phyloP scores from a whole-genome alignment of 495 filamentous ascomycete species.

The Ascodesmis nigricans region DNA sequence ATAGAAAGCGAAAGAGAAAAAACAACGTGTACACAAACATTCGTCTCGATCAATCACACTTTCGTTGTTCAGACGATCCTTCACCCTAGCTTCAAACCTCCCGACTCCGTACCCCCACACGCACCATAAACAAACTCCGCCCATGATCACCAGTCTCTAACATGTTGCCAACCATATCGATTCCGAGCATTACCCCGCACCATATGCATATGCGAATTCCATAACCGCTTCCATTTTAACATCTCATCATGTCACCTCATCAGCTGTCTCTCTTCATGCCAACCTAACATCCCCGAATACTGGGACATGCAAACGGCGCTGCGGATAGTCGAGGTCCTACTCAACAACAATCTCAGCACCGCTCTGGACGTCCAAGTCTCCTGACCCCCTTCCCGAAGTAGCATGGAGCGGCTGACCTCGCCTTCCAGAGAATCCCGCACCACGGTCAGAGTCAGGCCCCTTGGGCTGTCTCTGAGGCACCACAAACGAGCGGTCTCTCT shows the following conservation, averaged over 20 bases:
- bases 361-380: slow-evolving; percentile 20
- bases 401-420: slow-evolving; percentile 18
- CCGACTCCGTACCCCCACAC: too few species aligned
- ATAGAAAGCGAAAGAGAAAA: too few species aligned
- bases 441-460: slow-evolving; percentile 21
- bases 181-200: too few species aligned
- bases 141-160: too few species aligned
- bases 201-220: too few species aligned
- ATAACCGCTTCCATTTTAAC: slow-evolving; percentile 6
- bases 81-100: too few species aligned
- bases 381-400: slow-evolving; percentile 5
- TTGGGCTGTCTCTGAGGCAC: slow-evolving; percentile 20
- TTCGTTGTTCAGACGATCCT: too few species aligned
- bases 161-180: too few species aligned
- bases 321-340: too few species aligned
- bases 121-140: too few species aligned
- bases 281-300: slow-evolving; percentile 11
- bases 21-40: too few species aligned
- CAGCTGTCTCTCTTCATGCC: slow-evolving; percentile 10
- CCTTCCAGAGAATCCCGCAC: slow-evolving; percentile 18
- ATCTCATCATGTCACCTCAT: slow-evolving; percentile 10
- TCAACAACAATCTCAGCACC: slow-evolving; percentile 22
- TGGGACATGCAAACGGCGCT: slow-evolving; percentile 6
- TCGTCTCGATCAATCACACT: too few species aligned
- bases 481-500: slow-evolving; percentile 16